Conservation (phyloP, 305 asterid species). For the Solanum hybrid region DNA sequence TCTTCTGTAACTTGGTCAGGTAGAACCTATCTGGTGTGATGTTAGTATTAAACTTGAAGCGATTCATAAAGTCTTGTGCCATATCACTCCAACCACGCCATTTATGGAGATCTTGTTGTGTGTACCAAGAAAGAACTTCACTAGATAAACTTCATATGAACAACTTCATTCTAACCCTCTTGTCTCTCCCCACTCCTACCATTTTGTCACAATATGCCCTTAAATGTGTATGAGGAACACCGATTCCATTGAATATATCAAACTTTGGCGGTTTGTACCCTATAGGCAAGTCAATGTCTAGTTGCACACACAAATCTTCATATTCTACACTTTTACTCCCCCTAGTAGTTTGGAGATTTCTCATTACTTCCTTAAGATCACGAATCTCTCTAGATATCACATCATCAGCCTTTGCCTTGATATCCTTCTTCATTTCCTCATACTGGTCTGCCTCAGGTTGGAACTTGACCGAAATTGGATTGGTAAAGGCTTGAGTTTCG, state of each 20-base stretch:
- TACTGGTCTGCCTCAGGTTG: neutral
- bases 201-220: neutral
- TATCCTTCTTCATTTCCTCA: neutral
- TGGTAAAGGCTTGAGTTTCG: neutral
- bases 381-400: neutral
- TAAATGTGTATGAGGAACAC: neutral
- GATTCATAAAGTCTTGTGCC: neutral
- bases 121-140: neutral
- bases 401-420: neutral
- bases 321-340: neutral
- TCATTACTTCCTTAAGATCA: neutral
- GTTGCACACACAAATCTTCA: neutral
- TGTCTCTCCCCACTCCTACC: neutral
- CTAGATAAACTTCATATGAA: neutral
- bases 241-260: neutral
- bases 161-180: neutral
- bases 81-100: neutral
- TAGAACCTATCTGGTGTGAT: neutral
- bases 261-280: neutral
- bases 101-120: neutral
- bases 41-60: neutral
- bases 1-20: neutral
- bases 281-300: neutral
- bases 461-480: neutral
- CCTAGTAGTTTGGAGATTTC: neutral